Conservation (phyloP, 768 basidiomycete species). For the Serendipita sp. region DNA sequence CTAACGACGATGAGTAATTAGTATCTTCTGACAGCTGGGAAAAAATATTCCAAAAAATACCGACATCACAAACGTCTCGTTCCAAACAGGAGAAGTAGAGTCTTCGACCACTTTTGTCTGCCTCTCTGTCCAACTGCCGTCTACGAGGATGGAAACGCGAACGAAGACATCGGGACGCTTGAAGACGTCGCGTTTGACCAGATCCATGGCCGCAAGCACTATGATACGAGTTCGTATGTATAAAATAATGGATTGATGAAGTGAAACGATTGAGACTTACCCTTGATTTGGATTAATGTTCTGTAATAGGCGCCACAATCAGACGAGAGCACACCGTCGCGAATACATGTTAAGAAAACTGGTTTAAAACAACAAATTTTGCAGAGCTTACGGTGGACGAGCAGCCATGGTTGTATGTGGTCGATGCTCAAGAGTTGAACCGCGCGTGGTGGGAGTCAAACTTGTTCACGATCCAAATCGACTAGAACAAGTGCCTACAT, state of each 20-base stretch:
- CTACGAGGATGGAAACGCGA: background rate
- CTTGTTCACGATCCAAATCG: too few relatives aligned
- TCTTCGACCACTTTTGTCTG: background rate
- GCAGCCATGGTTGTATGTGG: too few relatives aligned
- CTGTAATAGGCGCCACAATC: background rate
- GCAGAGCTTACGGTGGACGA: too few relatives aligned
- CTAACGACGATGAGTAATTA: background rate
- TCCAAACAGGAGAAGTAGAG: background rate
- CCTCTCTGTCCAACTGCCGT: background rate
- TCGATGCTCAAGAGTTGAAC: too few relatives aligned
- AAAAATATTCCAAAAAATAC: background rate
- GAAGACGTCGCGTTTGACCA: conserved; percentile 1
- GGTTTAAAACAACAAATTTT: too few relatives aligned
- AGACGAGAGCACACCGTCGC: too few relatives aligned
- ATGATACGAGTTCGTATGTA: too few relatives aligned
- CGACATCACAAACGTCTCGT: background rate
- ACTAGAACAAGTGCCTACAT: too few relatives aligned
- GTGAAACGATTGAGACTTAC: background rate
- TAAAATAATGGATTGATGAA: too few relatives aligned
- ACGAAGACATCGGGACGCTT: background rate
- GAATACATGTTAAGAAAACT: too few relatives aligned
- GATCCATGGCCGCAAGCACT: background rate
- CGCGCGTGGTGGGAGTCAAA: too few relatives aligned
- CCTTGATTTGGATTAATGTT: background rate
- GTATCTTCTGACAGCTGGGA: background rate